Conservation (phyloP, 257 asterid genomes). For the Striga asiatica region DNA sequence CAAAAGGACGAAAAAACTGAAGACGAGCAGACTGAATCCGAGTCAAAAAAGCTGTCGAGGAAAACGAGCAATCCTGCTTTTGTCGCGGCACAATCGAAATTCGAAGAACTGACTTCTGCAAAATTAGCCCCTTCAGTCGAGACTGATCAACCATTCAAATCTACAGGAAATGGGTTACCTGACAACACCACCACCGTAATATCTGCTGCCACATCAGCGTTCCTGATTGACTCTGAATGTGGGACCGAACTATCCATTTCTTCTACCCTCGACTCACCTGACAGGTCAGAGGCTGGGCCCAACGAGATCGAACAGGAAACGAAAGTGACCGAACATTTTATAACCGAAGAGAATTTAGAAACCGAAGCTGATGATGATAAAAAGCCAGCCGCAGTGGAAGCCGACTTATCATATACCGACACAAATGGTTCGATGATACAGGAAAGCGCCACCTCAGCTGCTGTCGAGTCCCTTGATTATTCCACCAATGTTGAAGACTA, state of each 20-base stretch:
- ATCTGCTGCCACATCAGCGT: slow-evolving; percentile 21
- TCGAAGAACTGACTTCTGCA: slow-evolving; percentile 58
- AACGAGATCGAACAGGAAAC: slow-evolving; percentile 30
- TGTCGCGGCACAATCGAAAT: slow-evolving; percentile 82
- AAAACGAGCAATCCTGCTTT: slow-evolving; percentile 76
- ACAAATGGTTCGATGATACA: slow-evolving; percentile 25
- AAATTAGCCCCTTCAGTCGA: slow-evolving; percentile 26
- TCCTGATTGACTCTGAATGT: slow-evolving; percentile 67
- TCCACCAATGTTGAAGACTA: slow-evolving; percentile 20
- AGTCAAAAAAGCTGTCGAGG: slow-evolving; percentile 30
- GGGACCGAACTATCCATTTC: slow-evolving; percentile 77
- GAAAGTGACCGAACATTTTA: slow-evolving; percentile 22
- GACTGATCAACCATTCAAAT: slow-evolving; percentile 26
- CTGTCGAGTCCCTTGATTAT: slow-evolving; percentile 19
- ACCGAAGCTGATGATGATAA: slow-evolving; percentile 26
- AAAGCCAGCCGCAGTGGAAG: slow-evolving; percentile 22
- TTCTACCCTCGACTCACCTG: slow-evolving; percentile 82
- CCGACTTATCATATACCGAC: slow-evolving; percentile 24
- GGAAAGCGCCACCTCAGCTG: slow-evolving; percentile 18
- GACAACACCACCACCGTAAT: slow-evolving; percentile 35
- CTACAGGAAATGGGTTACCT: slow-evolving; percentile 28
- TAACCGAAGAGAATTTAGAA: slow-evolving; percentile 23
- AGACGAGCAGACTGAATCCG: slow-evolving; percentile 36
- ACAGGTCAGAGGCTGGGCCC: slow-evolving; percentile 44
- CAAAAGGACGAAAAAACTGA: slow-evolving; percentile 24